Evolutionary conservation across 257 asterid genomes (phyloP).

Genomic region (Fraxinus cuspidata): DNA sequence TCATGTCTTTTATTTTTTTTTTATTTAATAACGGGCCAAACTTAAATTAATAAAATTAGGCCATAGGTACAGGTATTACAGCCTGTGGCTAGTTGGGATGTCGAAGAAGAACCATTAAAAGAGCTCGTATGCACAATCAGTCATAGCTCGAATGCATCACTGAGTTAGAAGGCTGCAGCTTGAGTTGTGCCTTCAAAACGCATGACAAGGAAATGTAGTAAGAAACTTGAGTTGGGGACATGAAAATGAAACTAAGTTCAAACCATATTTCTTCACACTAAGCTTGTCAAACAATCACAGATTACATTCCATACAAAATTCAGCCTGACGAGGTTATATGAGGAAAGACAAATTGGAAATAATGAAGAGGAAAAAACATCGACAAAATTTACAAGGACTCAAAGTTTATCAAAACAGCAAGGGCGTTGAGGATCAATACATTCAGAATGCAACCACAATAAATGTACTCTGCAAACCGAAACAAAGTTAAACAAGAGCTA

Average conservation of each 20-base stretch:
- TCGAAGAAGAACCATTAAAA: background rate
- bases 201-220: background rate
- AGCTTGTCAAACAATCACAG: constrained; percentile 10
- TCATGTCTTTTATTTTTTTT: no score
- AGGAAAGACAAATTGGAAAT: constrained; percentile 31
- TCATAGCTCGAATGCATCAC: background rate
- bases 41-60: no score
- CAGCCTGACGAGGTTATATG: constrained; percentile 22
- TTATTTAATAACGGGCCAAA: no score
- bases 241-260: background rate
- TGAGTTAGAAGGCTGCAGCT: background rate
- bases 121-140: no score
- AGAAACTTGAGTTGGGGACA: background rate
- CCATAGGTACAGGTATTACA: no score
- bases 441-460: constrained; percentile 9
- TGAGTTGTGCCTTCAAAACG: background rate
- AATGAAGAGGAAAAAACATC: constrained; percentile 29
- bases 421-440: background rate
- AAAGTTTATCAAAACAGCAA: constrained; percentile 20
- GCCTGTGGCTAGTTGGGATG: background rate
- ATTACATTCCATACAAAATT: constrained; percentile 32
- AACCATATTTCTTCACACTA: constrained; percentile 27
- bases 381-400: constrained; percentile 43
- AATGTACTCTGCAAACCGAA: constrained; percentile 6
- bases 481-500: constrained; percentile 21